A percentile compares a stretch with the other conserved stretches of the same genome.
phyloP scores from a whole-genome alignment of 441 rosid genomes.

The Populus trichocarpa region DNA sequence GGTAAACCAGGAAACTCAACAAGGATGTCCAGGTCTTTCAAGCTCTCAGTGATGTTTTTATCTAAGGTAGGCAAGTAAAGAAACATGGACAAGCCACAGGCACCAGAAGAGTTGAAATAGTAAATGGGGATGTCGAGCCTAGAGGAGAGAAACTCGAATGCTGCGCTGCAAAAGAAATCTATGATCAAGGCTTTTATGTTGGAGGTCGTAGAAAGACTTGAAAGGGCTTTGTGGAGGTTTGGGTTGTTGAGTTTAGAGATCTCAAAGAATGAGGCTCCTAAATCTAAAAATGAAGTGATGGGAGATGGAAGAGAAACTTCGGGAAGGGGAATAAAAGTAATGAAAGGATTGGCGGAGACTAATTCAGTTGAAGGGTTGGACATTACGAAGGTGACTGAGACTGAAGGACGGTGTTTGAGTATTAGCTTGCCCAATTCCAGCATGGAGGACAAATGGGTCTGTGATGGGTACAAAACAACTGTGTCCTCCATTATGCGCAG shows the following conservation, averaged over 20 bases:
- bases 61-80: constrained; percentile 26
- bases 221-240: constrained; percentile 20
- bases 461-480: background rate
- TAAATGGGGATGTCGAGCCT: constrained; percentile 31
- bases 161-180: constrained; percentile 33
- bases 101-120: constrained; percentile 29
- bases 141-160: constrained; percentile 16
- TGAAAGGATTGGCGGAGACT: constrained; percentile 11
- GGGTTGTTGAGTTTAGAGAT: constrained; percentile 25
- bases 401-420: constrained; percentile 7
- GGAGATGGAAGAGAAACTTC: background rate
- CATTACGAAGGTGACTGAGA: constrained; percentile 25
- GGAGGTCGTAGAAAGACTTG: constrained; percentile 2
- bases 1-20: constrained; percentile 30
- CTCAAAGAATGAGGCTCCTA: constrained; percentile 8
- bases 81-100: constrained; percentile 16
- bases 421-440: constrained; percentile 7
- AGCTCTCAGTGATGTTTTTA: constrained; percentile 1
- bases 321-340: constrained; percentile 21
- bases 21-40: constrained; percentile 13
- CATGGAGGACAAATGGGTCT: background rate
- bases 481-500: background rate
- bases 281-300: background rate
- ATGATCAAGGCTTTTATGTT: background rate
- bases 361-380: background rate